phyloP scores from a whole-genome alignment of 2,329 filamentous ascomycete species.

The Neonectria magnoliae region DNA sequence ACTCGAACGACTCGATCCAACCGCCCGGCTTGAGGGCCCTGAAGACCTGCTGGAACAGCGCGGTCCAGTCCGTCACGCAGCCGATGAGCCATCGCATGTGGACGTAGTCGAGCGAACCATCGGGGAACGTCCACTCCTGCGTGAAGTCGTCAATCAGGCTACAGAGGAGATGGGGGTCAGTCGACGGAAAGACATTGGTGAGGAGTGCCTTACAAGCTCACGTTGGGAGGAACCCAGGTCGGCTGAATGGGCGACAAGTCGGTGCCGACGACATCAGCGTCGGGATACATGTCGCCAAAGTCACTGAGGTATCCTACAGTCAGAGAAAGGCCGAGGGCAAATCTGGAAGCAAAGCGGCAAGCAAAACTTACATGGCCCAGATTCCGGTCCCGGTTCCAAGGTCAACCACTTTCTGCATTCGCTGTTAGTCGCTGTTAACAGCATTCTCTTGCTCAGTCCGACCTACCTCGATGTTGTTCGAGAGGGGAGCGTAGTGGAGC shows the following conservation, averaged over 20 bases:
- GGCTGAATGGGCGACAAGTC: slow-evolving; percentile 68
- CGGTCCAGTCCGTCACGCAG: slow-evolving; percentile 64
- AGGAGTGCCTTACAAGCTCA: slow-evolving; percentile 18
- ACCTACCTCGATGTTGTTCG: slow-evolving; percentile 21
- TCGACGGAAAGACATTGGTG: not conserved
- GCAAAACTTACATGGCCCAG: slow-evolving; percentile 29
- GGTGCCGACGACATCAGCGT: slow-evolving; percentile 55
- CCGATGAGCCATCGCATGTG: slow-evolving; percentile 68
- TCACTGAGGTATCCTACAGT: slow-evolving; percentile 53
- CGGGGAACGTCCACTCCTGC: slow-evolving; percentile 59
- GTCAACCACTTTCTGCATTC: slow-evolving; percentile 26
- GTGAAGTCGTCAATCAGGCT: slow-evolving; percentile 67
- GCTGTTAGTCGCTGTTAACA: not conserved
- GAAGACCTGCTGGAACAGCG: slow-evolving; percentile 60
- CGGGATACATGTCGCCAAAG: slow-evolving; percentile 53
- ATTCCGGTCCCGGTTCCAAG: slow-evolving; percentile 33
- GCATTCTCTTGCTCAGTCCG: not conserved
- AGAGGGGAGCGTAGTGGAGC: slow-evolving; percentile 25
- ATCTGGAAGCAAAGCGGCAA: not conserved
- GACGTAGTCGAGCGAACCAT: slow-evolving; percentile 67
- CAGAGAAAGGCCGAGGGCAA: not conserved
- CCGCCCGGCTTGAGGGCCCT: slow-evolving; percentile 59
- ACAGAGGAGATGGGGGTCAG: slow-evolving; percentile 1
- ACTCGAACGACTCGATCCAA: slow-evolving; percentile 52
- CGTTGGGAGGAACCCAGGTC: slow-evolving; percentile 47